Evolutionary conservation across 1,284 basidiomycete genomes (phyloP), one percentile per base, ranked within the genome.

Genomic region (Cutaneotrichosporon spelunceum): DNA sequence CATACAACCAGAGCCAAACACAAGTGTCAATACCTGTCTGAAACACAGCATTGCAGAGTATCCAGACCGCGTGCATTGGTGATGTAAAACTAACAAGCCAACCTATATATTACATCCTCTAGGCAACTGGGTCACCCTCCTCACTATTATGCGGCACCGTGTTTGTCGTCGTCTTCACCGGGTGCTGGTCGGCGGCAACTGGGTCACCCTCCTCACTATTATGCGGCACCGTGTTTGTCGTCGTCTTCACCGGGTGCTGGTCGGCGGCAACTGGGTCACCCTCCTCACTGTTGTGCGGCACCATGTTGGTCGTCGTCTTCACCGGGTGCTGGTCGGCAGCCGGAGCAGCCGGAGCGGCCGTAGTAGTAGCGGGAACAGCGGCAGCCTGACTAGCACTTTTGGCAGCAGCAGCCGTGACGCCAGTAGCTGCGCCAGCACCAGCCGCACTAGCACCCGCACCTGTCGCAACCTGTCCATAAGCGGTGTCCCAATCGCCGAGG

Each of bases 211-310:
- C 56, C 45, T 56, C 47, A 14, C 45, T 19, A 21, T 55, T 49
- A 60, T 76, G 75, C 44, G 72, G 69, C 8, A 76, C 66, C 50
- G 70, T 63, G 68, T 77, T 77, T 61, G 75, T 77, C 23, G 75
- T 77, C 6, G 75, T 77, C 45, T 57, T 50, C 10, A 75, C 64
- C 13, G 71, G 67, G 54, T 64, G 68, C 44, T 29, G 45, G 26
- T 53, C 36, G 14, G 33, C n/a, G 11, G 16, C 36, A 39, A 39
- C 36, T 23, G 33, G 24, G 53, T 50, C 45, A 19, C 30, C 47
- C 27, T 57, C 56, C 45, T 56, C 47, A 14, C 45, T 19, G 29
- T 55, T 49, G 61, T 76, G 75, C 44, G 72, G 69, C 8, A 76
- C 66, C 50, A 70, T 63, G 68, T 77, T 77, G 60, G 75, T 77